phyloP scores from a whole-genome alignment of 139 green algal genomes.

The Chlorella sp. region DNA sequence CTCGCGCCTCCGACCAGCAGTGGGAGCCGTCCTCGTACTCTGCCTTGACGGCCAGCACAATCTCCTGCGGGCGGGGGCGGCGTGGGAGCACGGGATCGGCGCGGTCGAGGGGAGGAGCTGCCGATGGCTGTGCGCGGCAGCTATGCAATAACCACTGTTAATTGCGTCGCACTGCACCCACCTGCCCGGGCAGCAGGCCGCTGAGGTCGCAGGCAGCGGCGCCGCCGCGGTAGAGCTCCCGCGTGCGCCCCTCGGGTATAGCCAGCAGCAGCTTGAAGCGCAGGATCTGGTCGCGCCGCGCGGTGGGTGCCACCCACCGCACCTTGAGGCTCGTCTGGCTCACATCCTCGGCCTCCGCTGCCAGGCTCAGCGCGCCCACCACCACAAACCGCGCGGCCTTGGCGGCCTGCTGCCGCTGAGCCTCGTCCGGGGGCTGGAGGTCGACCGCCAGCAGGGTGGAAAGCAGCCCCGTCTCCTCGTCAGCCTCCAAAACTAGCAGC shows the following conservation, averaged over 20 bases:
- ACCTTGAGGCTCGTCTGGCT: constrained; percentile 37
- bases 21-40: constrained; percentile 82
- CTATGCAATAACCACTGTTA: no score
- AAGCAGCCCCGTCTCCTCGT: constrained; percentile 45
- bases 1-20: constrained; percentile 80
- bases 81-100: no score
- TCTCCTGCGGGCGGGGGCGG: no score
- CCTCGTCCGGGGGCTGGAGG: constrained; percentile 69
- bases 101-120: no score
- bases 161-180: no score
- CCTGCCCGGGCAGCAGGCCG: no score
- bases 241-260: constrained; percentile 7
- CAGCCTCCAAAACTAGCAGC: constrained; percentile 72
- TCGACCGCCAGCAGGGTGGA: constrained; percentile 65
- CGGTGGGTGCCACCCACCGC: constrained; percentile 77
- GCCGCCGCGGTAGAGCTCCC: constrained; percentile 6
- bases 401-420: constrained; percentile 46
- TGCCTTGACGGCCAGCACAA: constrained; percentile 88
- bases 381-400: neutral
- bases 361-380: constrained; percentile 1
- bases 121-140: no score
- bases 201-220: no score
- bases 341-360: neutral
- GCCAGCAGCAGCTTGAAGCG: constrained; percentile 87
- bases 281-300: constrained; percentile 75